Conservation (phyloP, 202 grass and related monocot genomes). For the Bolboschoenoplectus hybrid region DNA sequence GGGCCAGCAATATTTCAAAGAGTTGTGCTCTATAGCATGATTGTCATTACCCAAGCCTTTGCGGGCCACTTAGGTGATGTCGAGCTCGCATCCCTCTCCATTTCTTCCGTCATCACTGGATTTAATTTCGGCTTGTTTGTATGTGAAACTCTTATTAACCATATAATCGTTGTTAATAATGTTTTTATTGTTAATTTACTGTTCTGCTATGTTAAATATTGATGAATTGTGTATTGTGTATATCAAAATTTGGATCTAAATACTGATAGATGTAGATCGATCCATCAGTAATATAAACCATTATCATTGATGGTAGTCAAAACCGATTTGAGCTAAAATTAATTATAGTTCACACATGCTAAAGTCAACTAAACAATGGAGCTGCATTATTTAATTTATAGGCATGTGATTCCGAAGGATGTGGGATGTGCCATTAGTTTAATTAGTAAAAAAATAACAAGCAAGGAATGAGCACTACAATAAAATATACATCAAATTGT, state of each 20-base stretch:
- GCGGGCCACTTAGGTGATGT: constrained; percentile 79
- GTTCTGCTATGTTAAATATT: background rate
- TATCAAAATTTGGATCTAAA: background rate
- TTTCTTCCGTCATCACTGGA: constrained; percentile 57
- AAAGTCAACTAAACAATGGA: background rate
- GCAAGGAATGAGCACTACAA: background rate
- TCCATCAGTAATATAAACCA: background rate
- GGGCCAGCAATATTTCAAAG: constrained; percentile 75
- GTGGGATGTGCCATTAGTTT: background rate
- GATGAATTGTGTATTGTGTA: background rate
- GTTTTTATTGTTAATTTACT: background rate
- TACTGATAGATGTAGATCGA: background rate
- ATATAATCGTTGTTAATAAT: background rate
- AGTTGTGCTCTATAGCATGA: constrained; percentile 50
- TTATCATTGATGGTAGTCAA: background rate
- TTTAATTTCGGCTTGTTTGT: constrained; percentile 75
- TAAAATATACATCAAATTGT: background rate
- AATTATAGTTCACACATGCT: background rate
- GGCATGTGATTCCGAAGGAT: background rate
- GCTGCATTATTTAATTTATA: background rate
- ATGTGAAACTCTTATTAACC: background rate
- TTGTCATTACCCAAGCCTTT: constrained; percentile 67
- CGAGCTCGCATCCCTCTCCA: constrained; percentile 77
- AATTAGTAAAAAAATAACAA: background rate
- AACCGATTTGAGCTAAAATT: background rate